Conservation (phyloP, 78 protist genomes). For the Dictyostelium brefeldianum region DNA sequence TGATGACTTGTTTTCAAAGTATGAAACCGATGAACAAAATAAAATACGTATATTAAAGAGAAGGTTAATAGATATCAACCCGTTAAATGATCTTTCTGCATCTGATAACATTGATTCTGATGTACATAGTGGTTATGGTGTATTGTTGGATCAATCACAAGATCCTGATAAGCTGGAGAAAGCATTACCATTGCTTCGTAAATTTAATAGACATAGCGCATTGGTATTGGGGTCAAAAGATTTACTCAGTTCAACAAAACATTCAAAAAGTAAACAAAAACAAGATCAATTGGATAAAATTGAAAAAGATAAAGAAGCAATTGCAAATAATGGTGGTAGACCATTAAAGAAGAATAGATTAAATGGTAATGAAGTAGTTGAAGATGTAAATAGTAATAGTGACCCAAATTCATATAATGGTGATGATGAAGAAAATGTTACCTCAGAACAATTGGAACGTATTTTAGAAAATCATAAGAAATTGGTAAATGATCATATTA, state of each 20-base stretch:
- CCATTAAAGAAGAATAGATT: not conserved
- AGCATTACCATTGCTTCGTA: slow-evolving; percentile 58
- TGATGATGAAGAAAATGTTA: slow-evolving; percentile 19
- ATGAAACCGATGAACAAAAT: slow-evolving; percentile 51
- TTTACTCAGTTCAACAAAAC: not conserved
- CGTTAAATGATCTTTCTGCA: slow-evolving; percentile 47
- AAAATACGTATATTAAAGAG: slow-evolving; percentile 31
- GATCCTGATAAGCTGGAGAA: slow-evolving; percentile 55
- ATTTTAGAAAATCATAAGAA: slow-evolving; percentile 21
- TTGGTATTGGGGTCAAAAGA: slow-evolving; percentile 72
- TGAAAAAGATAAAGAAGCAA: not conserved
- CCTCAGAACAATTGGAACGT: slow-evolving; percentile 10
- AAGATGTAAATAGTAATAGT: not conserved
- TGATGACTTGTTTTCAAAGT: slow-evolving; percentile 74
- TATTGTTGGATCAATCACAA: slow-evolving; percentile 24
- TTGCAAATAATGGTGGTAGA: not conserved
- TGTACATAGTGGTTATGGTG: slow-evolving; percentile 51
- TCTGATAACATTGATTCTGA: slow-evolving; percentile 21
- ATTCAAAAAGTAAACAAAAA: not conserved
- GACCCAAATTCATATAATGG: not conserved
- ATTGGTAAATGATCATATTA: slow-evolving; percentile 6
- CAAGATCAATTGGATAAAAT: not conserved
- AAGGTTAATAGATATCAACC: slow-evolving; percentile 56
- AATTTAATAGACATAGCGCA: slow-evolving; percentile 68
- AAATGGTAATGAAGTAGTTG: no score